phyloP scores from a whole-genome alignment of 2,329 filamentous ascomycete species.

The Claviceps pusilla region DNA sequence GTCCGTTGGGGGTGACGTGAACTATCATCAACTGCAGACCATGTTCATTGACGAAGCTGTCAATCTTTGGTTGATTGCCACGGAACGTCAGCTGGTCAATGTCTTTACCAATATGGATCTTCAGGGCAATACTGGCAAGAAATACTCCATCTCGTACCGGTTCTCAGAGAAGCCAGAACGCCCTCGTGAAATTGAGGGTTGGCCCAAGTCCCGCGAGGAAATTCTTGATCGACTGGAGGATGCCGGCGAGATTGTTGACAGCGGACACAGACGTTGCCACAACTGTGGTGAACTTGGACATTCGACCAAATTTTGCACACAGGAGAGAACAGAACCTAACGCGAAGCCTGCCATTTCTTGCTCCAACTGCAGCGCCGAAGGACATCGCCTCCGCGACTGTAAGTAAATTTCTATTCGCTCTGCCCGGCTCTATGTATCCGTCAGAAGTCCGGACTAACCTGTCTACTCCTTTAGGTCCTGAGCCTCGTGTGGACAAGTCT shows the following conservation, averaged over 20 bases:
- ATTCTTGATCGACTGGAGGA: slow-evolving; percentile 50
- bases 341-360: slow-evolving; percentile 39
- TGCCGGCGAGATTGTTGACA: slow-evolving; percentile 48
- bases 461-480: slow-evolving; percentile 28
- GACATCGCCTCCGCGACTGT: slow-evolving; percentile 59
- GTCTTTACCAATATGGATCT: slow-evolving; percentile 58
- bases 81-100: slow-evolving; percentile 38
- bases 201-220: slow-evolving; percentile 43
- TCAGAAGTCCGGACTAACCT: slow-evolving; percentile 2
- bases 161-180: slow-evolving; percentile 42
- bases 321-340: slow-evolving; percentile 37
- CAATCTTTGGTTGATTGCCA: slow-evolving; percentile 45
- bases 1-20: slow-evolving; percentile 35
- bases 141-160: slow-evolving; percentile 49
- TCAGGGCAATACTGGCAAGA: slow-evolving; percentile 51
- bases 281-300: slow-evolving; percentile 55
- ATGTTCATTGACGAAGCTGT: slow-evolving; percentile 40
- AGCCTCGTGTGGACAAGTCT: slow-evolving; percentile 47
- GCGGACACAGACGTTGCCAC: slow-evolving; percentile 42
- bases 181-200: slow-evolving; percentile 42
- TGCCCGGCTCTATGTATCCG: neutral
- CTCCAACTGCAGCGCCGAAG: slow-evolving; percentile 47
- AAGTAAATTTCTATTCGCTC: slow-evolving; percentile 14
- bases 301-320: slow-evolving; percentile 40
- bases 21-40: slow-evolving; percentile 45